Evolutionary conservation across 2,329 filamentous ascomycete genomes (phyloP).

Genomic region (Aspergillaceae sp.): DNA sequence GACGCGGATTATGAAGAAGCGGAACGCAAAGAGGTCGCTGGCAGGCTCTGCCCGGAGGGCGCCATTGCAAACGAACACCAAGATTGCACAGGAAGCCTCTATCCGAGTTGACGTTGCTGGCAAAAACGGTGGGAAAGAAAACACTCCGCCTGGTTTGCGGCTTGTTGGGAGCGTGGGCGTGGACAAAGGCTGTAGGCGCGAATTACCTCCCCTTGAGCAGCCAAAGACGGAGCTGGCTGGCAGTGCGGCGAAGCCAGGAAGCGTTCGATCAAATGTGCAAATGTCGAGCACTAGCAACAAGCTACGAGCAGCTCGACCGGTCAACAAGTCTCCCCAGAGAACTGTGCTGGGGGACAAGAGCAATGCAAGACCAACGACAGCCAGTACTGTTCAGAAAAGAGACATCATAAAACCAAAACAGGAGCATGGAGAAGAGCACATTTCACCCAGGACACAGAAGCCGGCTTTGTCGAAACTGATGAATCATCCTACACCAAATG

Average conservation of each 20-base stretch:
- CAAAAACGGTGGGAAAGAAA: conserved; percentile 54
- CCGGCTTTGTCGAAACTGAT: conserved; percentile 8
- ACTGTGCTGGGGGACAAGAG: conserved; percentile 7
- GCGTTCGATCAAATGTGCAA: conserved; percentile 3
- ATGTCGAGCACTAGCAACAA: conserved; percentile 3
- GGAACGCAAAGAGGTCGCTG: conserved; percentile 17
- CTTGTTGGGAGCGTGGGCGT: conserved; percentile 9
- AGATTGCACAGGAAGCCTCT: conserved; percentile 33
- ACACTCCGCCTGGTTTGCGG: conserved; percentile 44
- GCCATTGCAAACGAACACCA: conserved; percentile 40
- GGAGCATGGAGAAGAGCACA: background rate
- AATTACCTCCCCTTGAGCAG: conserved; percentile 6
- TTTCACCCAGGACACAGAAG: conserved; percentile 4
- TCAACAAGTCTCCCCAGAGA: conserved; percentile 1
- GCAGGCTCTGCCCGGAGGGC: conserved; percentile 24
- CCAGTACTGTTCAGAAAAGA: background rate
- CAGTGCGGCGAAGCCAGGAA: conserved; percentile 9
- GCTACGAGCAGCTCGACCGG: background rate
- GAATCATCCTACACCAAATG: conserved; percentile 14
- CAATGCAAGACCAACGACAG: conserved; percentile 3
- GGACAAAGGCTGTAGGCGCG: conserved; percentile 8
- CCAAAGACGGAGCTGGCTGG: conserved; percentile 15
- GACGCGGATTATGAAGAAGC: conserved; percentile 25
- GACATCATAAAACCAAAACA: background rate
- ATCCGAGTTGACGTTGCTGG: conserved; percentile 42